Conservation (phyloP, 768 basidiomycete genomes). For the Phylloporus arenicola region DNA sequence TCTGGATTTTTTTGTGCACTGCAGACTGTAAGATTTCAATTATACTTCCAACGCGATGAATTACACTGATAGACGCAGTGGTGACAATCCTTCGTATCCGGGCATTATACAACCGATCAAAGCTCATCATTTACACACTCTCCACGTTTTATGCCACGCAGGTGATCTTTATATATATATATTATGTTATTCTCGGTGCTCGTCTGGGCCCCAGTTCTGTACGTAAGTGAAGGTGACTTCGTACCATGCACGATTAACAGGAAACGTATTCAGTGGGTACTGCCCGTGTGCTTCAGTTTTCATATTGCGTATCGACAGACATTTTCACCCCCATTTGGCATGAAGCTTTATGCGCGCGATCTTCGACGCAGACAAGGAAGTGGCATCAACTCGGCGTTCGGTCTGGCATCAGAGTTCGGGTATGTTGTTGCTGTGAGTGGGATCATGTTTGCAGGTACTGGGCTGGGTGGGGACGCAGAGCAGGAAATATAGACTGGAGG, state of each 20-base stretch:
- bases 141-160: background rate
- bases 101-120: background rate
- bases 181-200: background rate
- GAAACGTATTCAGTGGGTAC: background rate
- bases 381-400: background rate
- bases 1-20: background rate
- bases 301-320: background rate
- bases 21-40: background rate
- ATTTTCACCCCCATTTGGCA: too few relatives aligned
- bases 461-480: background rate
- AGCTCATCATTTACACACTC: background rate
- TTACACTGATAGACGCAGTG: background rate
- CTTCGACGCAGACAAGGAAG: background rate
- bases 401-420: background rate
- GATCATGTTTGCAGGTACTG: background rate
- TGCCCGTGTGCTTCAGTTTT: background rate
- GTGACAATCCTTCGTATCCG: background rate
- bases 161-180: background rate
- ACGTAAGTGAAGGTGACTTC: background rate
- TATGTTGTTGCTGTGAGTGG: background rate
- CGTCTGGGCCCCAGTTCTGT: too few relatives aligned
- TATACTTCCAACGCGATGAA: background rate
- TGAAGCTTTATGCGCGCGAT: background rate
- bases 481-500: background rate
- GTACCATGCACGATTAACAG: background rate